Evolutionary conservation across 2,329 filamentous ascomycete genomes (phyloP).

Genomic region (Cephalotrichum gorgonifer): DNA sequence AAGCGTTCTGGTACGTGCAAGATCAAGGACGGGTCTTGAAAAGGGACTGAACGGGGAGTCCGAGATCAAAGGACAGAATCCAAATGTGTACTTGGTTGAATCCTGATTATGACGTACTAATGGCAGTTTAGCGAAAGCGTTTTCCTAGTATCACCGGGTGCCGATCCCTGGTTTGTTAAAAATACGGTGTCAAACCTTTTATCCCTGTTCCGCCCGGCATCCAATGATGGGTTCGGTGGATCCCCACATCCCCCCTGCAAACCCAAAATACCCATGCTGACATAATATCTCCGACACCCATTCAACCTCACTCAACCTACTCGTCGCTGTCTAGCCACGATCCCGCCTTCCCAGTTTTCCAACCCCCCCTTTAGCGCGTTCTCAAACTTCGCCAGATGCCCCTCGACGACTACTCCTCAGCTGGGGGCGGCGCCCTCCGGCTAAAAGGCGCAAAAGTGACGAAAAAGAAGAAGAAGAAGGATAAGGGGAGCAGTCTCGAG

Average conservation of each 20-base stretch:
- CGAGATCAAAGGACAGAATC: too few species aligned
- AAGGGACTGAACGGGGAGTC: too few species aligned
- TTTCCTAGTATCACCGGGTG: too few species aligned
- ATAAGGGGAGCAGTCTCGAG: constrained; percentile 26
- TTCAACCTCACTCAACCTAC: too few species aligned
- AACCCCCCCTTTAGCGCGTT: neutral
- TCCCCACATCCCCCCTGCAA: too few species aligned
- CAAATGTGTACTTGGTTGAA: too few species aligned
- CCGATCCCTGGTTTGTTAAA: neutral
- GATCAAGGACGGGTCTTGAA: too few species aligned
- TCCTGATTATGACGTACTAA: too few species aligned
- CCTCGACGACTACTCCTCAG: constrained; percentile 61
- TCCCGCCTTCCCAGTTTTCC: neutral
- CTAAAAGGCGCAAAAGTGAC: constrained; percentile 66
- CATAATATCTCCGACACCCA: neutral
- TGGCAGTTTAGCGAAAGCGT: too few species aligned
- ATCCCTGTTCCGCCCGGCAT: neutral
- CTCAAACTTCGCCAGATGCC: constrained; percentile 57
- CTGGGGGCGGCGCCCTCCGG: constrained; percentile 65
- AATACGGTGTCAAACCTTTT: neutral
- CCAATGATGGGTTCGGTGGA: neutral
- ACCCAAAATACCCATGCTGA: neutral
- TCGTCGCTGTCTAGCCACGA: neutral
- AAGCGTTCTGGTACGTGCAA: neutral
- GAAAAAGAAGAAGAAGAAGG: constrained; percentile 57